Evolutionary conservation across 2,329 filamentous ascomycete species (phyloP), one percentile per base, ranked within the genome.

Genomic region (Grosmannia clavigera): DNA sequence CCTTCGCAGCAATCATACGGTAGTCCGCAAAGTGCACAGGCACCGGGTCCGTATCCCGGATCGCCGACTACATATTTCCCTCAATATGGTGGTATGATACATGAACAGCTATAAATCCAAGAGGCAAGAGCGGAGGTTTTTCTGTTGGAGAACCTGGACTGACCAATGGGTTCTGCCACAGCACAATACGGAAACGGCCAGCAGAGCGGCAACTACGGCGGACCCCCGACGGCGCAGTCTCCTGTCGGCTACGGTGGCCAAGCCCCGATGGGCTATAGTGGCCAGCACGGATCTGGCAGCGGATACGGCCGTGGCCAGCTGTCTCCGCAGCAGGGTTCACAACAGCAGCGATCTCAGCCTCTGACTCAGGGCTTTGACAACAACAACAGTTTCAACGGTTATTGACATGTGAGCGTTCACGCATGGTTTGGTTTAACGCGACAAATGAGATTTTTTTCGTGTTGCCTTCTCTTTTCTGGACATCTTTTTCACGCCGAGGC

Each of bases 61-160:
- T 89, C 90, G 53, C 88, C 90, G 53, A 86, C 84, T 61, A 79
- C 81, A 43, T 96, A 90, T 78, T 97, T 96, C 74, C 91, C 92
- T 66, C 94, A 97, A 75, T 97, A 97, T 71, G 87, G 88, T 70
- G 89, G 89, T 81, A 82, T 64, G 63, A 59, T 58, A 58, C 61
- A 62, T 46, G 61, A 81, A 81, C 68, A 84, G 80, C 67, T 86
- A 88, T 72, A 85, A 85, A 40, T 53, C 31, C 4, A 69, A 27
- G 85, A 68, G 80, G 79, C 61, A 58, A 52, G 22, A 27, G 38
- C 69, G 25, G 85, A 68, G 80, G 79, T 22, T 22, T 57, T 33
- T 38, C 33, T 55, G 22, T 2, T 22, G 38, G 33, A 38, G 40
- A 40, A 22, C 27, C 29, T 33, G 48, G 56, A 31, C 48, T 58